Conservation (phyloP, 139 green algal genomes). For the Volvox africanus region DNA sequence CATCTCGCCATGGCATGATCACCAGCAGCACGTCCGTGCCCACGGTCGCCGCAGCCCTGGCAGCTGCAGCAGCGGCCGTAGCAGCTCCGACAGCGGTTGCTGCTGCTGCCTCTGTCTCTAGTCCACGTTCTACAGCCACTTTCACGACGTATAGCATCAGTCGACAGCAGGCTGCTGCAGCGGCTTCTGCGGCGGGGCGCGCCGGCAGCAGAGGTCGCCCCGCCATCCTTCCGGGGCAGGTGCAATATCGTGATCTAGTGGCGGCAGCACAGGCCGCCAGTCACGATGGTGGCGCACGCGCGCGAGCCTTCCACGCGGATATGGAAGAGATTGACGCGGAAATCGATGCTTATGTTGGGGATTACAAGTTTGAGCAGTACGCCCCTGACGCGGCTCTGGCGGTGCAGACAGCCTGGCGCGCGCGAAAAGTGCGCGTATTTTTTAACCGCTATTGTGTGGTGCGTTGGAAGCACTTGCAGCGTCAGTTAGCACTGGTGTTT, state of each 20-base stretch:
- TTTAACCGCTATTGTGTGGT: slow-evolving; percentile 41
- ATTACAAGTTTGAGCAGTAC: slow-evolving; percentile 50
- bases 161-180: not conserved
- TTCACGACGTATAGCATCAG: not conserved
- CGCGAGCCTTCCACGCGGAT: slow-evolving; percentile 30
- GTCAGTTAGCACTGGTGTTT: slow-evolving; percentile 31
- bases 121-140: not conserved
- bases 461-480: slow-evolving; percentile 7
- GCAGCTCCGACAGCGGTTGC: not conserved
- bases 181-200: not conserved
- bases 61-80: not conserved
- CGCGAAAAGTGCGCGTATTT: slow-evolving; percentile 32
- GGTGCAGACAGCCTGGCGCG: slow-evolving; percentile 58
- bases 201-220: not conserved
- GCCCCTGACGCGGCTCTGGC: slow-evolving; percentile 44
- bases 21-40: not conserved
- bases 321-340: slow-evolving; percentile 33
- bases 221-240: slow-evolving; percentile 5
- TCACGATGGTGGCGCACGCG: not conserved
- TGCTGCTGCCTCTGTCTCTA: not conserved
- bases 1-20: not conserved
- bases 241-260: slow-evolving; percentile 33
- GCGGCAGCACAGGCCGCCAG: slow-evolving; percentile 18
- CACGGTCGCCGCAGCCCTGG: not conserved
- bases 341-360: slow-evolving; percentile 45